Evolutionary conservation across 1,284 basidiomycete genomes (phyloP).

Genomic region (Austroboletus novae-zelandiae): DNA sequence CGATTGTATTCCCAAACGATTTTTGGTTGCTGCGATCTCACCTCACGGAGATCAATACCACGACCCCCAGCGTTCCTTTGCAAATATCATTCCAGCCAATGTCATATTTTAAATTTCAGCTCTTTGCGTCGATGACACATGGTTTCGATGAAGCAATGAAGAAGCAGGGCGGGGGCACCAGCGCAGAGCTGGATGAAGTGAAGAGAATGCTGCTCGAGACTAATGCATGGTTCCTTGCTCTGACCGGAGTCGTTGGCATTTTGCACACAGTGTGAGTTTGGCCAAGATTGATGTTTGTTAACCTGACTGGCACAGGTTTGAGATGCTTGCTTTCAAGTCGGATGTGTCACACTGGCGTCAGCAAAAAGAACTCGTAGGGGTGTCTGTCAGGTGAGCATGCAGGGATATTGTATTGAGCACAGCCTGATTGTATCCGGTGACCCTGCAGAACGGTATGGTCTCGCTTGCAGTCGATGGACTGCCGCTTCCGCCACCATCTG

Average conservation of each 20-base stretch:
- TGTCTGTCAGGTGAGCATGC: slow-evolving; percentile 64
- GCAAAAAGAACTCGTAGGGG: slow-evolving; percentile 85
- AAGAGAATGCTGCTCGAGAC: slow-evolving; percentile 95
- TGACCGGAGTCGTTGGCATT: slow-evolving; percentile 81
- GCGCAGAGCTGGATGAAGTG: slow-evolving; percentile 86
- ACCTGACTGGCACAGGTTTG: slow-evolving; percentile 56
- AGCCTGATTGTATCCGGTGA: slow-evolving; percentile 11
- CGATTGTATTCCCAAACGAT: slow-evolving; percentile 91
- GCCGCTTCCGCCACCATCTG: slow-evolving; percentile 9
- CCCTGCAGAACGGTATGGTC: slow-evolving; percentile 41
- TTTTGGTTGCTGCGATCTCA: slow-evolving; percentile 89
- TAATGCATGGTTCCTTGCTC: slow-evolving; percentile 84
- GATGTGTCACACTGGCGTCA: slow-evolving; percentile 95
- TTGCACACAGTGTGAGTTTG: slow-evolving; percentile 78
- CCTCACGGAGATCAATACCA: slow-evolving; percentile 76
- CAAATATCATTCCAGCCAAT: slow-evolving; percentile 84
- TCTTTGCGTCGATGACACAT: slow-evolving; percentile 77
- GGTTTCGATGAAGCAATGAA: slow-evolving; percentile 82
- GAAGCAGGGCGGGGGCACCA: slow-evolving; percentile 59
- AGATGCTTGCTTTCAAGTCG: slow-evolving; percentile 92
- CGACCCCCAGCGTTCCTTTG: slow-evolving; percentile 72
- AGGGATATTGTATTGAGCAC: slow-evolving; percentile 5
- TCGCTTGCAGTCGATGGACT: slow-evolving; percentile 10
- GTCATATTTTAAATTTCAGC: slow-evolving; percentile 82
- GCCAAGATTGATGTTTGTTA: slow-evolving; percentile 1